Base-by-base conservation (phyloP, 495 filamentous ascomycete genomes). In the Annulohypoxylon bovei region DNA sequence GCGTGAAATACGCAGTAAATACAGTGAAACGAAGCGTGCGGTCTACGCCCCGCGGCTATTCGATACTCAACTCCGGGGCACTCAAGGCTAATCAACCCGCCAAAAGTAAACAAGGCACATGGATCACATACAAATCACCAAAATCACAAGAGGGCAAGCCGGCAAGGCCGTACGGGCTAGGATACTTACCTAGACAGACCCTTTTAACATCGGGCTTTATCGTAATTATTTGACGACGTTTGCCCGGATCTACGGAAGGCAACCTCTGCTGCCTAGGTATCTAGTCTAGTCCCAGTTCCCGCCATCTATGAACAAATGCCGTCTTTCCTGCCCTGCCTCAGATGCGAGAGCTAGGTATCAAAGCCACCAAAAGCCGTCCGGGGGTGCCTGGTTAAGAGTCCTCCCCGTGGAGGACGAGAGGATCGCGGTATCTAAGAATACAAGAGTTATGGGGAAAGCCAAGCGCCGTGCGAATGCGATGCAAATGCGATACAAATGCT, bases 121-220 rank as follows among this genome's bases (percentile, higher is more conserved):
- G n/a, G 1, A 1, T 5, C 35, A 37, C n/a, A 20, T 7, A 49
- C 47, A 32, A 18, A 20, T 53, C 49, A 46, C 27, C 14, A 39
- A 66, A 14, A 16, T 53, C 28, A 55, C 30, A 37, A 39, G 2
- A 12, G 30, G 23, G 32, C 16, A 40, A 54, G 32, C 27, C 40
- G 9, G n/a, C 18, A 4, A 61, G 65, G 49, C 63, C 32, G 14
- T 40, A 40, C 50, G 54, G 33, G 46, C 59, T 69, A 64, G 49
- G 27, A 53, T 53, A 53, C 66, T 59, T 69, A 69, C 66, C 66
- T 50, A 62, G 23, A 22, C 37, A 16, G 32, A 28, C 52, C 66
- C 59, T 12, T 35, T 42, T 61, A 16, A 11, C 28, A 40, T 62
- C 50, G 52, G 42, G 65, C 52, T n/a, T 62, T 23, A 28, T 55